Conservation (phyloP, 2,329 filamentous ascomycete genomes). For the Colletotrichum musicola region DNA sequence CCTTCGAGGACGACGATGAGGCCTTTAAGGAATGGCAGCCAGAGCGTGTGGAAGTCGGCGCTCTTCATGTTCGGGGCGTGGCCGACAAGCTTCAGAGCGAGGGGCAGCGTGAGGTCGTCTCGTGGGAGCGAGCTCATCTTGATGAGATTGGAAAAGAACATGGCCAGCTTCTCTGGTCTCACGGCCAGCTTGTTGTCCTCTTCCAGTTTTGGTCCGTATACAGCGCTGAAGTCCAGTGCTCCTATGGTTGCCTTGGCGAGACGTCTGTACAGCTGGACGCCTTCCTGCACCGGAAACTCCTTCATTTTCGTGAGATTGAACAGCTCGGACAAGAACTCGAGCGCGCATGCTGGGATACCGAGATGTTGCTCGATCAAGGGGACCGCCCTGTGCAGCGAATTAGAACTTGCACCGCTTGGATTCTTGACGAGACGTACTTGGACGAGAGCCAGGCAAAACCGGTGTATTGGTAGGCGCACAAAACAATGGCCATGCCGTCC, state of each 20-base stretch:
- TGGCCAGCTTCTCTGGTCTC: not conserved
- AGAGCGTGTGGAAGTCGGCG: constrained; percentile 42
- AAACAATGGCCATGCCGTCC: too few species aligned
- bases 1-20: constrained; percentile 39
- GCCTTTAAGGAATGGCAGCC: constrained; percentile 47
- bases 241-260: constrained; percentile 6
- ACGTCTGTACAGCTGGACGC: constrained; percentile 1
- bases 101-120: constrained; percentile 37
- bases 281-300: not conserved
- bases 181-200: constrained; percentile 2
- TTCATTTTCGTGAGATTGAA: not conserved
- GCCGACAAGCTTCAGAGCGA: constrained; percentile 40
- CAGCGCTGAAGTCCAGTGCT: constrained; percentile 1
- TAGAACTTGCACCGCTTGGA: not conserved
- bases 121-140: constrained; percentile 35
- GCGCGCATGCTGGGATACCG: not conserved
- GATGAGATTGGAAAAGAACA: constrained; percentile 13
- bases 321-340: not conserved
- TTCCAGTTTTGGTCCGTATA: not conserved
- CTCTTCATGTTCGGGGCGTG: constrained; percentile 38
- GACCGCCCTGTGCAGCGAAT: not conserved
- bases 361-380: constrained; percentile 15
- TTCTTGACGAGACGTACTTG: not conserved
- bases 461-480: not conserved
- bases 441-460: constrained; percentile 21